These are phyloP conservation scores for Eimeria praecox DNA, from an alignment of 169 alveolate genomes.

Conservation along the genomic window DNA sequence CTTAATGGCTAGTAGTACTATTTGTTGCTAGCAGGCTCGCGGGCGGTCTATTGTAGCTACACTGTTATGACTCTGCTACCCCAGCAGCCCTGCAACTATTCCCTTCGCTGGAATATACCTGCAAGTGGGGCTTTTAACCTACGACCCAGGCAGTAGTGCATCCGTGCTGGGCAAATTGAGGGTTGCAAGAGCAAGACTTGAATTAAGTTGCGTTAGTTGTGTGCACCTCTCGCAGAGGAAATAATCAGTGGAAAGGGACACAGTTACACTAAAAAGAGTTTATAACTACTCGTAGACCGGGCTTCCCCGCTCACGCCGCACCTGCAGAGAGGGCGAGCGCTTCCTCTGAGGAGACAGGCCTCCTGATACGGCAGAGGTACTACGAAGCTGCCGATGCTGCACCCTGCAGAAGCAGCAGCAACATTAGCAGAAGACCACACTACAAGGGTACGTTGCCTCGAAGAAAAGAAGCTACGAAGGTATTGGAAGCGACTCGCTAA, in stretches of 20 bases:
- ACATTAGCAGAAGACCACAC: background rate
- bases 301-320: conserved; percentile 53
- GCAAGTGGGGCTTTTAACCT: background rate
- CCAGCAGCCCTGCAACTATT: background rate
- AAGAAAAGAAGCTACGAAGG: background rate
- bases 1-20: background rate
- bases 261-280: background rate
- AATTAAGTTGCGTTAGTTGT: background rate
- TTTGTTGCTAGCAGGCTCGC: background rate
- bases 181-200: background rate
- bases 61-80: background rate
- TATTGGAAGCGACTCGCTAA: background rate
- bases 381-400: conserved; percentile 34
- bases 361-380: conserved; percentile 15
- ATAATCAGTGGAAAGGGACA: background rate
- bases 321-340: conserved; percentile 45
- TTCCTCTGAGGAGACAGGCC: conserved; percentile 10
- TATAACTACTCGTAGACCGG: conserved; percentile 31
- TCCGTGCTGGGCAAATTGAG: background rate
- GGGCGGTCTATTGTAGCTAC: background rate
- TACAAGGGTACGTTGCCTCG: background rate
- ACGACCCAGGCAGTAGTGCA: background rate
- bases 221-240: background rate
- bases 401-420: conserved; percentile 30
- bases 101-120: background rate